Evolutionary conservation across 306 rosid species (phyloP), one percentile per base, ranked within the genome.

Genomic region (Carpinus fangiana): DNA sequence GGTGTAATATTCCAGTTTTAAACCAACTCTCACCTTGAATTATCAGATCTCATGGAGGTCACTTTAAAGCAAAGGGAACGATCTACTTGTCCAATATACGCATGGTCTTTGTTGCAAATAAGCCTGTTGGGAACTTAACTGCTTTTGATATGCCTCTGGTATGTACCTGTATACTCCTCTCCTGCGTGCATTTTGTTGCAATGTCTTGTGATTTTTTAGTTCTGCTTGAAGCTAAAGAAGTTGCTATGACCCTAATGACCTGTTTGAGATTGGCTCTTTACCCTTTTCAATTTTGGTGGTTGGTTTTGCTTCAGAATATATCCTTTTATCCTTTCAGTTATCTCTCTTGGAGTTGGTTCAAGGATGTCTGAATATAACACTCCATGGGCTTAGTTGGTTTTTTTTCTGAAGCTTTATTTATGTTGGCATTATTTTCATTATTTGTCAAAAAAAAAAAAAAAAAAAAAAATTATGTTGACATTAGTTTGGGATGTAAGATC

Each of bases 101-200:
- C 54, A 93, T 93, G 97, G 98, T 90, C 65, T 96, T 96, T 17
- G 96, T 93, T 36, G 88, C 98, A 31, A 93, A 74, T 73, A 82
- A 77, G 61, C 97, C 90, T 28, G 85, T 73, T 80, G 94, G 85
- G 47, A 65, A 59, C 65, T 85, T 93, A n/a, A 2, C 55, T 56
- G 98, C 97, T 52, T 96, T 96, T 74, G 99, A 96, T 76, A 86
- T 96, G 97, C 99, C 99, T 77, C 73, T 96, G 97, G 99, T 93
- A 88, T 67, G 97, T 82, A 41, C 2, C 59, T 20, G 36, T 52
- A 10, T 55, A 20, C 51, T 17, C 70, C 26, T 9, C 41, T 67
- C 23, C 48, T 38, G 17, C 23, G 23, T 76, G 31, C 50, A 36
- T 6, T 26, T 75, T 18, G 31, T 50, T 41, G 34, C 17, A 23